A percentile compares a stretch with the other conserved stretches of the same genome.
These are phyloP conservation scores for Aspergillus flavus DNA, from an alignment of 2,329 filamentous ascomycete genomes.

Conservation along the genomic window DNA sequence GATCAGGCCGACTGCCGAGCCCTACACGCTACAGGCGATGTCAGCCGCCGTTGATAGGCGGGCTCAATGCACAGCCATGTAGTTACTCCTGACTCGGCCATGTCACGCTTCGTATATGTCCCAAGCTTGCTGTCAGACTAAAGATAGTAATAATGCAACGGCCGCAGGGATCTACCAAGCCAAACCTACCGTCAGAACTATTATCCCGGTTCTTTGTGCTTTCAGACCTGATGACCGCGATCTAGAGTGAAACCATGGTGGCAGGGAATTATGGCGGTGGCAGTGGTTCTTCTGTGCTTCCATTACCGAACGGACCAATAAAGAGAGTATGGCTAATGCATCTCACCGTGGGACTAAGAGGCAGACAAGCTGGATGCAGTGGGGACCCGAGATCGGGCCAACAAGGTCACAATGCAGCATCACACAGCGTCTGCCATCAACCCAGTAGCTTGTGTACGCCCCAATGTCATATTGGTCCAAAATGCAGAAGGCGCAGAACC, in stretches of 20 bases:
- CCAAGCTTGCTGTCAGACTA: not conserved
- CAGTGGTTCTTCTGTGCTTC: not conserved
- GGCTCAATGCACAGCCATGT: not conserved
- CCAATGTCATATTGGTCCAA: too few species aligned
- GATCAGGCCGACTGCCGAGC: not conserved
- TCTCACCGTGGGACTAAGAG: not conserved
- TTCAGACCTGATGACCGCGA: not conserved
- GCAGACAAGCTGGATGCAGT: not conserved
- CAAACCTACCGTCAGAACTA: not conserved
- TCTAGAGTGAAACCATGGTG: not conserved
- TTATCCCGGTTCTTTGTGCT: not conserved
- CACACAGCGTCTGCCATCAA: not conserved
- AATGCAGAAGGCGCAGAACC: too few species aligned
- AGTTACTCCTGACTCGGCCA: not conserved
- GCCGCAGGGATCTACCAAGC: not conserved
- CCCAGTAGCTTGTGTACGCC: too few species aligned
- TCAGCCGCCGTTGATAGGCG: not conserved
- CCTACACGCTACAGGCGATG: not conserved
- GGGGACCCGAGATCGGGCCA: not conserved
- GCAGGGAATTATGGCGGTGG: not conserved
- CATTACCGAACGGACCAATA: not conserved
- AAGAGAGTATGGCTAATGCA: not conserved
- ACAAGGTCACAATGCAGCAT: not conserved
- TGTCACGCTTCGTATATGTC: not conserved
- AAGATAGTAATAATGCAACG: not conserved